A percentile compares a stretch with the other conserved stretches of the same genome.
These are phyloP conservation scores for Malassezia psittaci DNA, from an alignment of 1,284 basidiomycete species.

Conservation along the genomic window DNA sequence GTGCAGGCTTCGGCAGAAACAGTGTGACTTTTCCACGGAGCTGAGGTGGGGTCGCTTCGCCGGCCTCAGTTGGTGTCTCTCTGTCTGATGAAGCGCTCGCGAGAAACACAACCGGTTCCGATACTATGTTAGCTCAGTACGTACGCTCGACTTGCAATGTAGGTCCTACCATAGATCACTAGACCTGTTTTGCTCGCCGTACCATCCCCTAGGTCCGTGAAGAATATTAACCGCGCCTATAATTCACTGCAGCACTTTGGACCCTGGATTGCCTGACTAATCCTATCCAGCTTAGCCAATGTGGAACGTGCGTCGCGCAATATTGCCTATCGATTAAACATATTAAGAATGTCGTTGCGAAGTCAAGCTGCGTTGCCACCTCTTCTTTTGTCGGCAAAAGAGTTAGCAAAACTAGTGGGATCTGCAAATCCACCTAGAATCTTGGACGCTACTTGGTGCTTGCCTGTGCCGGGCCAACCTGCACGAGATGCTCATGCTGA, in stretches of 20 bases:
- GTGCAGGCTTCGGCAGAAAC: conserved; percentile 67
- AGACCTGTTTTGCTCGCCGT: neutral
- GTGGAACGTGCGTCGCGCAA: too few species aligned
- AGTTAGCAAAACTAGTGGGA: conserved; percentile 17
- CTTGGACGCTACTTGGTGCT: conserved; percentile 70
- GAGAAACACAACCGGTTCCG: conserved; percentile 42
- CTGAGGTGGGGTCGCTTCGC: conserved; percentile 60
- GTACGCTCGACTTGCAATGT: conserved; percentile 5
- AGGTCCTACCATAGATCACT: conserved; percentile 5
- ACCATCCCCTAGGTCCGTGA: neutral
- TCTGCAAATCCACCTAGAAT: conserved; percentile 21
- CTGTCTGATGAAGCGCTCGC: neutral
- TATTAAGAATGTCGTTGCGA: conserved; percentile 2
- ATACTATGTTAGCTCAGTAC: conserved; percentile 5
- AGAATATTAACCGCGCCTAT: too few species aligned
- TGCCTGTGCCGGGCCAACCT: conserved; percentile 55
- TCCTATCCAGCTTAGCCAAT: too few species aligned
- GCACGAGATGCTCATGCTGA: conserved; percentile 57
- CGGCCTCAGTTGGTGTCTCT: conserved; percentile 18
- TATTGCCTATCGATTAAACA: too few species aligned
- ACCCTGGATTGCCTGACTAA: too few species aligned
- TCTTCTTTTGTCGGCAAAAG: conserved; percentile 3
- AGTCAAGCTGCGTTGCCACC: conserved; percentile 4
- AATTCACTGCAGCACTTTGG: too few species aligned
- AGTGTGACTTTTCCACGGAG: conserved; percentile 78